A percentile compares a stretch with the other conserved stretches of the same genome.
phyloP scores from a whole-genome alignment of 768 basidiomycete species.

The Leccinum aurantiacum region DNA sequence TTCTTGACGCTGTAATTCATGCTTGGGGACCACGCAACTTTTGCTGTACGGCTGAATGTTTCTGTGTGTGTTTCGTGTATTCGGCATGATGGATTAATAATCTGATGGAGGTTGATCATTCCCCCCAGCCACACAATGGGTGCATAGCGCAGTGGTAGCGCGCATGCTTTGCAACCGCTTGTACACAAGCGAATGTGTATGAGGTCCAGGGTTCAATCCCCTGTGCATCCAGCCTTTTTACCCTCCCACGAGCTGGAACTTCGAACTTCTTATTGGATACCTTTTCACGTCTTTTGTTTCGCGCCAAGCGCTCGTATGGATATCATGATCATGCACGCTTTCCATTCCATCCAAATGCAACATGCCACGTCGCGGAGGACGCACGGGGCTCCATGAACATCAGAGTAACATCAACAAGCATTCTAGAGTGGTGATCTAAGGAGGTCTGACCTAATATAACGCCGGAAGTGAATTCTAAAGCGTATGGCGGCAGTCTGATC shows the following conservation, averaged over 20 bases:
- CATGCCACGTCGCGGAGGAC: neutral
- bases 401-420: neutral
- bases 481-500: neutral
- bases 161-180: constrained; percentile 38
- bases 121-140: neutral
- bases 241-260: neutral
- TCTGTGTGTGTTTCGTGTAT: neutral
- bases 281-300: neutral
- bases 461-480: constrained; percentile 10
- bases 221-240: constrained; percentile 35
- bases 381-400: neutral
- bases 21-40: neutral
- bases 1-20: neutral
- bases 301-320: neutral
- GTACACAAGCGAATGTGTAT: constrained; percentile 28
- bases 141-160: constrained; percentile 37
- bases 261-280: neutral
- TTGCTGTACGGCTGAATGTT: neutral
- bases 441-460: constrained; percentile 8
- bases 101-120: neutral
- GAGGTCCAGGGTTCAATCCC: constrained; percentile 45
- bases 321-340: neutral
- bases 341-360: too few species aligned
- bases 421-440: constrained; percentile 6
- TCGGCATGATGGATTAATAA: too few species aligned